Evolutionary conservation across 345 rosid genomes (phyloP).

Genomic region (Eucalyptus lansdowneana): DNA sequence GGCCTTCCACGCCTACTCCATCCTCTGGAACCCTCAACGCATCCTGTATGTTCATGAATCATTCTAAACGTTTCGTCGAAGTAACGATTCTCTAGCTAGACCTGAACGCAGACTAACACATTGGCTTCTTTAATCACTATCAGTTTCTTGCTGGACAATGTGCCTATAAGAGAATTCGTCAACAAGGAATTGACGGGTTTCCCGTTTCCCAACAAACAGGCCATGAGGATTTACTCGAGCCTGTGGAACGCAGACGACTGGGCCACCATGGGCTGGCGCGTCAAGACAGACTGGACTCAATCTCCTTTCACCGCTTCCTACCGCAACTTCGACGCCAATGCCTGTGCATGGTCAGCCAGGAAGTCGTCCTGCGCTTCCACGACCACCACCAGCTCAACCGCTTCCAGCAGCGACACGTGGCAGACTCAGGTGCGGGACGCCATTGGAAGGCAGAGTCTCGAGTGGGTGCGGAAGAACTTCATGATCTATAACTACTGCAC

Average conservation of each 20-base stretch:
- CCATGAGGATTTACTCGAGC: conserved; percentile 48
- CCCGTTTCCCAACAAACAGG: conserved; percentile 29
- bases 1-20: conserved; percentile 40
- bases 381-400: not conserved
- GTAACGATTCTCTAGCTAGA: not conserved
- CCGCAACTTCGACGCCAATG: conserved; percentile 20
- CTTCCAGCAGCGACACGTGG: conserved; percentile 6
- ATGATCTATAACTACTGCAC: conserved; percentile 47
- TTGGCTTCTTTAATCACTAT: not conserved
- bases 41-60: conserved; percentile 12
- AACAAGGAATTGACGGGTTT: conserved; percentile 23
- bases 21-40: conserved; percentile 38
- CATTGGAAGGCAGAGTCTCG: conserved; percentile 9
- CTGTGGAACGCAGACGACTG: conserved; percentile 49
- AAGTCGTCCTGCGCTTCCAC: conserved; percentile 12
- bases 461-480: conserved; percentile 38
- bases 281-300: conserved; percentile 40
- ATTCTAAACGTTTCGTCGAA: not conserved
- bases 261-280: conserved; percentile 47
- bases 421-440: conserved; percentile 16
- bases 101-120: not conserved
- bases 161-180: conserved; percentile 38
- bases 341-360: conserved; percentile 27
- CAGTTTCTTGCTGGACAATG: conserved; percentile 38
- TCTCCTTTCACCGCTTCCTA: conserved; percentile 49